Evolutionary conservation across 1,139 yeast genomes (phyloP), one percentile per base, ranked within the genome.

Genomic region (Eremothecium gossypii): DNA sequence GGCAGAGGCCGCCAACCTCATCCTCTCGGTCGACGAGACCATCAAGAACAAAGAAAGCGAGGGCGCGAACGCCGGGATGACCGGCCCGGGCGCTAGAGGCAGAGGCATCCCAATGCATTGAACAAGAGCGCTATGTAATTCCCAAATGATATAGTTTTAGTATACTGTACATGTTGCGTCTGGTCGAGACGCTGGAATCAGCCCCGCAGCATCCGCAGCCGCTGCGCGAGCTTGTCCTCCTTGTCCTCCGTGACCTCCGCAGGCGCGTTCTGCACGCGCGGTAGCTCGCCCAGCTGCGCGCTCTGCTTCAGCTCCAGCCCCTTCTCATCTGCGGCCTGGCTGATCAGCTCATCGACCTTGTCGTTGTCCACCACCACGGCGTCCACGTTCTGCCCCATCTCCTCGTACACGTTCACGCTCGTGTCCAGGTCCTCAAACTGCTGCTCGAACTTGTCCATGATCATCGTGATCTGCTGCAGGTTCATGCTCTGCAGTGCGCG

Each of bases 401-500:
- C 76, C 60, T 93, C 97, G 62, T 91, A 91, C 60, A 91, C 93
- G 52, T 87, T 84, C 0, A 97, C 82, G 31, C 93, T 77, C 7
- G 96, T 94, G 61, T 93, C 98, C 53, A 93, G 69, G 58, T 93
- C 97, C 61, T 93, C 98, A 58, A 93, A 93, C 63, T 93, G 99
- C 46, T 73, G 76, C 62, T 93, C 99, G 60, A 93, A 93, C 63
- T 86, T 89, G 64, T 91, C 98, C 98, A 93, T 91, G 12, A 91
- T 94, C 67, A 87, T 66, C 7, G 96, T 85, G 33, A 93, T 91
- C 53, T 77, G 76, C 59, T 93, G 97, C 48, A 93, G 68, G 61
- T 93, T 91, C 98, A 93, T 93, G 32, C 94, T 81, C 57, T 85
- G 94, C 66, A 93, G 74, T 0, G 98, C 98, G 55, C 77, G 80